Evolutionary conservation across 176 grass and related monocot genomes (phyloP).

Genomic region (Musa acuminata): DNA sequence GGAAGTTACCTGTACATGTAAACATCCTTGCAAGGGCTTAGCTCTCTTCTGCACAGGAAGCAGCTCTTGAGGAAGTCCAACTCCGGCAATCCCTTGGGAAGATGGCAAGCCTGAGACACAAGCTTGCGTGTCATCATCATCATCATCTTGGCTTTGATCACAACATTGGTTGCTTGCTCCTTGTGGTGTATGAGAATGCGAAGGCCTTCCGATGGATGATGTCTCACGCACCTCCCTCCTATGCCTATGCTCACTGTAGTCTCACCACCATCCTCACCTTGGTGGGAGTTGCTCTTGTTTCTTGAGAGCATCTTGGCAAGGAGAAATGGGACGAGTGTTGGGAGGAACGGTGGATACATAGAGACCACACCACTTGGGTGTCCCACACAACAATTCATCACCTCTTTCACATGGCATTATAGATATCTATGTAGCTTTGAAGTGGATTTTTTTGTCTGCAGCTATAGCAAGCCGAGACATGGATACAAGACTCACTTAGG

Average conservation of each 20-base stretch:
- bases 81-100: too few species aligned
- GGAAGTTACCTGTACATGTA: conserved; percentile 4
- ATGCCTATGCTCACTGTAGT: too few species aligned
- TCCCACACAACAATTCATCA: too few species aligned
- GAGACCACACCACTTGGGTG: too few species aligned
- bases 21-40: neutral
- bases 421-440: too few species aligned
- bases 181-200: neutral
- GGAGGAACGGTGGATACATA: too few species aligned
- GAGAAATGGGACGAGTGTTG: neutral
- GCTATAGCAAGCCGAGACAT: too few species aligned
- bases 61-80: neutral
- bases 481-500: too few species aligned
- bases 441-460: too few species aligned
- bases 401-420: too few species aligned
- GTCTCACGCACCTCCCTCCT: neutral
- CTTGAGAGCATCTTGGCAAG: neutral
- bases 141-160: neutral
- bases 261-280: neutral
- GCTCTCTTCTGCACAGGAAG: neutral
- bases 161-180: neutral
- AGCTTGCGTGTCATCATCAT: neutral
- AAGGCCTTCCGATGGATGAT: neutral
- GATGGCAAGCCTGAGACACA: neutral
- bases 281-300: neutral